Conservation (phyloP, 345 rosid species). For the Sisymbrium irio region DNA sequence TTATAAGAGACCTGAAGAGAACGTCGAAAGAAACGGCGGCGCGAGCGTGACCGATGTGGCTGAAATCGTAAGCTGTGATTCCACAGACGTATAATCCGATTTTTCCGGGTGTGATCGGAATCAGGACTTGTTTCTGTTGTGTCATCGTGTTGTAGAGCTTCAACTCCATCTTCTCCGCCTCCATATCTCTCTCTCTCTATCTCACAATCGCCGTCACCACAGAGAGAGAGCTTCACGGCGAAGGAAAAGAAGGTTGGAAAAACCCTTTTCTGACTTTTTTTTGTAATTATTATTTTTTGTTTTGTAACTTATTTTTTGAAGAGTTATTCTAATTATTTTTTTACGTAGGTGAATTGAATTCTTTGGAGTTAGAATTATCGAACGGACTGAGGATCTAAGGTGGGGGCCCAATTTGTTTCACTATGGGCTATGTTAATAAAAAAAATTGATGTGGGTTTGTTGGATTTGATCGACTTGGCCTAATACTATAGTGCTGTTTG, state of each 20-base stretch:
- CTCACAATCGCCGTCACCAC: neutral
- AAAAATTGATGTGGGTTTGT: too few relatives aligned
- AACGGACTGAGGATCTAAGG: too few relatives aligned
- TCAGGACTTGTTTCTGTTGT: constrained; percentile 55
- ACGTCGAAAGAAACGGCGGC: constrained; percentile 84
- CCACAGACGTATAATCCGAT: constrained; percentile 89
- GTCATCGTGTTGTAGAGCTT: constrained; percentile 70
- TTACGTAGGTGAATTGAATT: too few relatives aligned
- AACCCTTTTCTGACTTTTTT: neutral
- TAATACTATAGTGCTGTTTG: too few relatives aligned
- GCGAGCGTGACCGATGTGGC: constrained; percentile 92
- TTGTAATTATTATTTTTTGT: neutral
- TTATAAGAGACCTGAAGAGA: constrained; percentile 66
- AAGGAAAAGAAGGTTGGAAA: neutral
- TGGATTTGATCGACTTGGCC: too few relatives aligned
- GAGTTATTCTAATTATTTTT: too few relatives aligned
- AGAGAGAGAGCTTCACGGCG: neutral
- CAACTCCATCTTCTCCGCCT: constrained; percentile 38
- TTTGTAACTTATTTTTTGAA: too few relatives aligned
- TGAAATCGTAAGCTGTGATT: constrained; percentile 79
- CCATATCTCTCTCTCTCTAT: constrained; percentile 18
- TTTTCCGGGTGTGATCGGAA: constrained; percentile 50
- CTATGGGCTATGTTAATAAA: too few relatives aligned
- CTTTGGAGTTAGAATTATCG: too few relatives aligned
- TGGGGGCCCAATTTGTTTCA: too few relatives aligned